Conservation (phyloP, 2,329 filamentous ascomycete species). For the Proliferodiscus dingleyae region DNA sequence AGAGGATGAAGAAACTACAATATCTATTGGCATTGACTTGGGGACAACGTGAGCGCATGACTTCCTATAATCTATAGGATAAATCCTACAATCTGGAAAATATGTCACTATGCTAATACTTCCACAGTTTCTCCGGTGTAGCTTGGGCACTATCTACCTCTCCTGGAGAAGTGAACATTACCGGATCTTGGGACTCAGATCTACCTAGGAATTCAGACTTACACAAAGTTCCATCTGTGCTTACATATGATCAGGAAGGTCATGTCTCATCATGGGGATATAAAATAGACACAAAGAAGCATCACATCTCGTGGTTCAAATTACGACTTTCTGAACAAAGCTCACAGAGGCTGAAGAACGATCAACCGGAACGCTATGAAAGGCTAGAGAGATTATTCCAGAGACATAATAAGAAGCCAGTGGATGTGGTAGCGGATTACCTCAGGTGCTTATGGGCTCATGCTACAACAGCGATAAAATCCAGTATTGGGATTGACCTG, state of each 20-base stretch:
- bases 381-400: too few species aligned
- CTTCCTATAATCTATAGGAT: too few species aligned
- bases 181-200: too few species aligned
- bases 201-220: too few species aligned
- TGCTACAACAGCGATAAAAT: constrained; percentile 1
- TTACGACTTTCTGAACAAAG: constrained; percentile 2
- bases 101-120: background rate
- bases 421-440: constrained; percentile 12
- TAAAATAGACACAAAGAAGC: background rate
- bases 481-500: background rate
- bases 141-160: constrained; percentile 5
- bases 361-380: background rate
- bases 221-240: constrained; percentile 8
- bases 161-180: too few species aligned
- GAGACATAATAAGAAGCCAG: constrained; percentile 3
- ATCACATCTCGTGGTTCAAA: constrained; percentile 8
- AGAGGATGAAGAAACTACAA: too few species aligned
- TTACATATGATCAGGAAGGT: constrained; percentile 1
- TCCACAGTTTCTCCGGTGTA: constrained; percentile 4
- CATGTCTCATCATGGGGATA: constrained; percentile 7
- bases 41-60: constrained; percentile 8
- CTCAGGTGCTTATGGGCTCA: constrained; percentile 7
- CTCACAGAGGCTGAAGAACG: background rate
- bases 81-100: too few species aligned
- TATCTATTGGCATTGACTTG: constrained; percentile 10